Evolutionary conservation across 345 rosid species (phyloP), one percentile per base, ranked within the genome.

Genomic region (Melastoma malabathricum): DNA sequence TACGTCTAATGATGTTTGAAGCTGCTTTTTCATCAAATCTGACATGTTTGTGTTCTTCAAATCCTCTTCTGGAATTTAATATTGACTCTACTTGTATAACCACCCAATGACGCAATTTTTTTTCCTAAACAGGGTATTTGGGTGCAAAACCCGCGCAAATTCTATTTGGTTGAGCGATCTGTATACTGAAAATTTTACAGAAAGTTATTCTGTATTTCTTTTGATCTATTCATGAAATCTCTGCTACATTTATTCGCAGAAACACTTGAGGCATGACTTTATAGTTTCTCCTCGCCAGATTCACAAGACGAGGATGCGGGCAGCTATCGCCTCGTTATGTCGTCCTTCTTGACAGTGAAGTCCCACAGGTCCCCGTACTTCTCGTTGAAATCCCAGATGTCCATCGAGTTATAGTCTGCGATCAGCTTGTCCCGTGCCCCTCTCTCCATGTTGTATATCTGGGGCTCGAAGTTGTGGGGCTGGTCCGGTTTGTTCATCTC

Each of bases 301-400:
- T 3, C 31, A 6, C 10, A 5, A 31, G 38, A 31, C 10, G 38
- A 51, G 54, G 17, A 10, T 8, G 39, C 0, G 29, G 50, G 64
- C 25, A 44, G 61, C 57, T 64, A 81, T 72, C 79, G 71, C 61
- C 81, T 79, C 47, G 64, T 70, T 22, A 78, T 75, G 59, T 86
- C 89, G 54, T 80, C 80, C 58, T 70, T 72, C 54, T 63, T 64
- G 15, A 86, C 43, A 0, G 96, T 82, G 72, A 86, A 90, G 64
- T 90, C 98, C 96, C 98, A 86, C 53, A 90, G 60, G 56, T 86
- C 86, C 46, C 92, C 96, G 58, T 84, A 86, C 65, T 90, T 86
- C 68, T 83, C 92, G 60, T 86, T 90, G 55, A 86, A 86, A 50
- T 86, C 96, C 96, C 98, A 86, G 13, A 80, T 86, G 63, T 69